phyloP scores from a whole-genome alignment of 169 alveolate genomes.

The Eimeria sp. region DNA sequence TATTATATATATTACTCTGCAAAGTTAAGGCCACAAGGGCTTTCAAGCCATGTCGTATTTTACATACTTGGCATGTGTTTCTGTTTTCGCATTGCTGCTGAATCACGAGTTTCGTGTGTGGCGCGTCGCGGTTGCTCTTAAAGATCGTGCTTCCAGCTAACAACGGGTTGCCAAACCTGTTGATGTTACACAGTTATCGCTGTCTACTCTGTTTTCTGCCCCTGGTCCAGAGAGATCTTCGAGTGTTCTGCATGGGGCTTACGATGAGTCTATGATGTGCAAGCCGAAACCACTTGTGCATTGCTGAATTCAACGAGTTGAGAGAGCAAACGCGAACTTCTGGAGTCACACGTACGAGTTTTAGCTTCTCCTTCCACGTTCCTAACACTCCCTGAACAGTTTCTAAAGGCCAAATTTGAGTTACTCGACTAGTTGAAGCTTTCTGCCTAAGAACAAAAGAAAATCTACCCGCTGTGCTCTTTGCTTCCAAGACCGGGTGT shows the following conservation, averaged over 20 bases:
- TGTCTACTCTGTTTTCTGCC: not conserved
- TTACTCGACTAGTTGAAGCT: not conserved
- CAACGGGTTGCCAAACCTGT: conserved; percentile 60
- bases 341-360: not conserved
- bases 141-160: conserved; percentile 49
- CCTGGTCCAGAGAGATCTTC: not conserved
- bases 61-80: conserved; percentile 23
- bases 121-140: conserved; percentile 48
- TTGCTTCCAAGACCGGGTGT: not conserved
- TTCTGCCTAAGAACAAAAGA: too few species aligned
- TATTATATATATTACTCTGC: not conserved
- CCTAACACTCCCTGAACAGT: conserved; percentile 49
- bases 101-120: conserved; percentile 54
- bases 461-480: not conserved
- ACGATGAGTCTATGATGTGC: conserved; percentile 71
- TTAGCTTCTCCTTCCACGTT: conserved; percentile 53
- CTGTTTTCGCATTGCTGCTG: conserved; percentile 68
- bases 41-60: not conserved
- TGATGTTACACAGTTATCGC: not conserved
- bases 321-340: not conserved
- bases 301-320: not conserved
- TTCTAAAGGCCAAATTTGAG: not conserved
- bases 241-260: not conserved
- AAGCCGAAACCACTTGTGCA: conserved; percentile 30
- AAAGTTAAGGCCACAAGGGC: not conserved